phyloP scores from a whole-genome alignment of 148 eudicot species.

The Chenopodium album region DNA sequence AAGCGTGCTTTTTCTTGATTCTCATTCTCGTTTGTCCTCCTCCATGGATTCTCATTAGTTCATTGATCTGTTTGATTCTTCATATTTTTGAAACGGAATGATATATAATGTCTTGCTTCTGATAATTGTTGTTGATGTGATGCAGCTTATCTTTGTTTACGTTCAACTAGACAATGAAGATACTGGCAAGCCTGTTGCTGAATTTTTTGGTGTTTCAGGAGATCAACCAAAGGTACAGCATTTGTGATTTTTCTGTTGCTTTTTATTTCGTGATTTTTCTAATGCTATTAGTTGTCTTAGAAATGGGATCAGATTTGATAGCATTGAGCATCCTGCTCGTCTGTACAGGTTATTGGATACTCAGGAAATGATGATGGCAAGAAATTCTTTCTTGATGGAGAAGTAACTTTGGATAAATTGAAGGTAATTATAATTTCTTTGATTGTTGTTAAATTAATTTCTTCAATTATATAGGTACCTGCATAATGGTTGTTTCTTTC shows the following conservation, averaged over 20 bases:
- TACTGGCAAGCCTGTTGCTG: slow-evolving; percentile 84
- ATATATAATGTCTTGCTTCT: background rate
- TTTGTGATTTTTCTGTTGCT: background rate
- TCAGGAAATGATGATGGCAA: slow-evolving; percentile 64
- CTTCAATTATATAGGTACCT: slow-evolving; percentile 3
- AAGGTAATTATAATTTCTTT: slow-evolving; percentile 43
- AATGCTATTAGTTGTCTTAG: background rate
- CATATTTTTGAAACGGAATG: background rate
- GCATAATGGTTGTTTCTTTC: background rate
- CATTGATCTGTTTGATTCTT: background rate
- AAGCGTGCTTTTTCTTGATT: background rate
- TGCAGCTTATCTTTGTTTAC: slow-evolving; percentile 78
- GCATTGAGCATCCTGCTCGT: slow-evolving; percentile 10
- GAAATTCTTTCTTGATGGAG: slow-evolving; percentile 60
- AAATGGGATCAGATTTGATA: background rate
- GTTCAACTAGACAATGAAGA: slow-evolving; percentile 85
- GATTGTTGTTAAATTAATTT: background rate
- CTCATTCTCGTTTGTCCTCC: background rate
- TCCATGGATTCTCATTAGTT: background rate
- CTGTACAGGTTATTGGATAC: slow-evolving; percentile 67
- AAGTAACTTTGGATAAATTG: slow-evolving; percentile 55
- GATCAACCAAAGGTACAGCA: slow-evolving; percentile 56
- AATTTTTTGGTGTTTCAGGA: slow-evolving; percentile 79
- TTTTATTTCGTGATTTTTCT: background rate
- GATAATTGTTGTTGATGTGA: background rate